A percentile compares a stretch with the other conserved stretches of the same genome.
Conservation (phyloP, 2,329 filamentous ascomycete genomes). For the Verticillium zaregamsianum region DNA sequence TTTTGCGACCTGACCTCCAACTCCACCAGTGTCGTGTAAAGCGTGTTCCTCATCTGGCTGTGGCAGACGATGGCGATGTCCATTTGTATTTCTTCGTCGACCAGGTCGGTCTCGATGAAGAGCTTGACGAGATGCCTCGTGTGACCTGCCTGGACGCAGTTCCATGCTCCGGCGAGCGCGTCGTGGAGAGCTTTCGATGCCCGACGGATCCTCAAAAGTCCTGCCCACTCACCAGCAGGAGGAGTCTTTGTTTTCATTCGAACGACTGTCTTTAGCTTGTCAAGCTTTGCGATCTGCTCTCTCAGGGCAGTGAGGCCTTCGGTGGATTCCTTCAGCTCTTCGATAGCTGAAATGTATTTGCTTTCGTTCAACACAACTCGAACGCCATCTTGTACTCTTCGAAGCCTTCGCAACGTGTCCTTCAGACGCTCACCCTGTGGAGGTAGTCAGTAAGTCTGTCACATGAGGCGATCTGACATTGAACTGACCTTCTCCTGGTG, state of each 20-base stretch:
- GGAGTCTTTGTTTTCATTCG: not conserved
- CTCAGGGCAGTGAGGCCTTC: conserved; percentile 1
- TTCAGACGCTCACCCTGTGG: conserved; percentile 1
- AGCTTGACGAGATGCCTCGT: conserved; percentile 5
- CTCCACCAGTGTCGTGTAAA: not conserved
- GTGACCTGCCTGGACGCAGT: conserved; percentile 3
- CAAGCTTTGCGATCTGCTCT: conserved; percentile 3
- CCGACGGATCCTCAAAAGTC: not conserved
- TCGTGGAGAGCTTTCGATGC: conserved; percentile 6
- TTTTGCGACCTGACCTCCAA: conserved; percentile 5
- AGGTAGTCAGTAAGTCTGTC: not conserved
- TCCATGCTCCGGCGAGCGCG: conserved; percentile 2
- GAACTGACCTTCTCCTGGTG: not conserved
- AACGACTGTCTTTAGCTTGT: not conserved
- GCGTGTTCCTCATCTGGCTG: not conserved
- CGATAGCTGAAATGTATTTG: not conserved
- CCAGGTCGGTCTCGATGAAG: conserved; percentile 4
- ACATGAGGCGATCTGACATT: not conserved
- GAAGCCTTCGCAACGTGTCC: not conserved
- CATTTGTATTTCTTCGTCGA: conserved; percentile 3
- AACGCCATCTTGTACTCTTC: conserved; percentile 1
- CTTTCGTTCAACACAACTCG: not conserved
- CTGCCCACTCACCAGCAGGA: not conserved
- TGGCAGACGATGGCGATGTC: conserved; percentile 7
- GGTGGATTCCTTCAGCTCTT: conserved; percentile 1